phyloP scores from a whole-genome alignment of 495 filamentous ascomycete genomes.

The Penicillium canariense region DNA sequence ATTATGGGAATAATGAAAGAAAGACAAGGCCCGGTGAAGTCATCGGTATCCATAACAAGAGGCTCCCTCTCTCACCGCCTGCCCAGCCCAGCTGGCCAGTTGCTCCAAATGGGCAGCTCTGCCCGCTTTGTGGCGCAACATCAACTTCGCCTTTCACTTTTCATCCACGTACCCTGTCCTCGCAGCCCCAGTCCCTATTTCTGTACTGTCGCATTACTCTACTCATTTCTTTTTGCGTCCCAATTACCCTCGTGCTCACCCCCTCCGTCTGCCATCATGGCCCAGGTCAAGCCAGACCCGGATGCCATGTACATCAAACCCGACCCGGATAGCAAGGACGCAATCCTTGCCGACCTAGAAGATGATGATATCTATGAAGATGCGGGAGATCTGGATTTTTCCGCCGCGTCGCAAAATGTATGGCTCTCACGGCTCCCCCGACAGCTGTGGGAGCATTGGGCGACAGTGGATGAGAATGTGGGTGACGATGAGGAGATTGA shows the following conservation, averaged over 20 bases:
- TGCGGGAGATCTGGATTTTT: slow-evolving; percentile 80
- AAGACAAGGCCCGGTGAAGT: slow-evolving; percentile 6
- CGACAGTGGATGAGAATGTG: slow-evolving; percentile 55
- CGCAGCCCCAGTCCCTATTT: not conserved
- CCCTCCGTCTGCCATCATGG: slow-evolving; percentile 16
- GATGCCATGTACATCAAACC: slow-evolving; percentile 56
- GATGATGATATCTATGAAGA: slow-evolving; percentile 86
- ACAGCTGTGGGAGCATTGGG: slow-evolving; percentile 72
- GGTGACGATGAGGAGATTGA: slow-evolving; percentile 62
- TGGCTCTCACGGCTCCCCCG: slow-evolving; percentile 77
- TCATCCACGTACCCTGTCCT: not conserved
- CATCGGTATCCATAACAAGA: not conserved
- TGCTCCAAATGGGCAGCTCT: not conserved
- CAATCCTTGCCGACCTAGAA: slow-evolving; percentile 57
- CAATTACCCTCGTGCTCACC: not conserved
- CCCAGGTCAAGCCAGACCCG: slow-evolving; percentile 43
- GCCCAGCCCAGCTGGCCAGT: slow-evolving; percentile 1
- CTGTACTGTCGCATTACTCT: slow-evolving; percentile 1
- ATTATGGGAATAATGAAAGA: too few species aligned
- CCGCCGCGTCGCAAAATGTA: slow-evolving; percentile 52
- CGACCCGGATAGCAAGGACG: slow-evolving; percentile 60
- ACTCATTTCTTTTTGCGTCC: not conserved
- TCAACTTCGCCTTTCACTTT: slow-evolving; percentile 1
- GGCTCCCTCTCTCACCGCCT: slow-evolving; percentile 6
- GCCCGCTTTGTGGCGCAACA: slow-evolving; percentile 16